Conservation (phyloP, 2,329 filamentous ascomycete species). For the Tolypocladium cylindrosporum region DNA sequence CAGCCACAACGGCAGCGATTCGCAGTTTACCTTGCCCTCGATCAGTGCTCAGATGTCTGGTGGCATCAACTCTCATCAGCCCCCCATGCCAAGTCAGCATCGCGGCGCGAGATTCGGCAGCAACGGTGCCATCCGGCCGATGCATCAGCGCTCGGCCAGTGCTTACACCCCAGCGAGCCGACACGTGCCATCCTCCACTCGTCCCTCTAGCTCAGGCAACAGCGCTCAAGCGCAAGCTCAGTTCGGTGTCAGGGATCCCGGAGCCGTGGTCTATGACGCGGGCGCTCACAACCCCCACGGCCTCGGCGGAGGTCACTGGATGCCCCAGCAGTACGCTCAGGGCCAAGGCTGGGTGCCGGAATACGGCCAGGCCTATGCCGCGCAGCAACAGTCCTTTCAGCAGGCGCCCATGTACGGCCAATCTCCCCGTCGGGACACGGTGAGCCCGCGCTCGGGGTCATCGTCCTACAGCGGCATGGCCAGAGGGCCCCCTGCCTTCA, state of each 20-base stretch:
- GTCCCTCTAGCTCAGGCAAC: conserved; percentile 11
- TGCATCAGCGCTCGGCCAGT: conserved; percentile 14
- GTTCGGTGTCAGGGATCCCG: conserved; percentile 1
- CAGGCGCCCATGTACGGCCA: conserved; percentile 1
- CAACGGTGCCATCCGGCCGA: conserved; percentile 4
- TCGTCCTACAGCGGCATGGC: neutral
- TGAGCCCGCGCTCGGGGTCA: conserved; percentile 2
- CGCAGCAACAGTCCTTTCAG: conserved; percentile 1
- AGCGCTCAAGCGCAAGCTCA: neutral
- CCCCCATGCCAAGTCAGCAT: neutral
- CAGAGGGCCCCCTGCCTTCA: neutral
- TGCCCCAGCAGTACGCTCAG: neutral
- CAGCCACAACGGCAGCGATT: neutral
- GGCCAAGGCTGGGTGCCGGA: conserved; percentile 1
- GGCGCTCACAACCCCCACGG: conserved; percentile 1
- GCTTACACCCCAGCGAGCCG: conserved; percentile 9
- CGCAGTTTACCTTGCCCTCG: conserved; percentile 12
- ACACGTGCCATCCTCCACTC: conserved; percentile 1
- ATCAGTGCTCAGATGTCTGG: conserved; percentile 11
- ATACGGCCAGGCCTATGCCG: neutral
- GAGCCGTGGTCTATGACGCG: conserved; percentile 2
- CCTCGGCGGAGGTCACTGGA: neutral
- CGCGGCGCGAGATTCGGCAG: neutral
- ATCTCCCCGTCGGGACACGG: neutral
- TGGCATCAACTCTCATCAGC: neutral